Conservation (phyloP, 2,329 filamentous ascomycete species). For the Xylariaceae sp. region DNA sequence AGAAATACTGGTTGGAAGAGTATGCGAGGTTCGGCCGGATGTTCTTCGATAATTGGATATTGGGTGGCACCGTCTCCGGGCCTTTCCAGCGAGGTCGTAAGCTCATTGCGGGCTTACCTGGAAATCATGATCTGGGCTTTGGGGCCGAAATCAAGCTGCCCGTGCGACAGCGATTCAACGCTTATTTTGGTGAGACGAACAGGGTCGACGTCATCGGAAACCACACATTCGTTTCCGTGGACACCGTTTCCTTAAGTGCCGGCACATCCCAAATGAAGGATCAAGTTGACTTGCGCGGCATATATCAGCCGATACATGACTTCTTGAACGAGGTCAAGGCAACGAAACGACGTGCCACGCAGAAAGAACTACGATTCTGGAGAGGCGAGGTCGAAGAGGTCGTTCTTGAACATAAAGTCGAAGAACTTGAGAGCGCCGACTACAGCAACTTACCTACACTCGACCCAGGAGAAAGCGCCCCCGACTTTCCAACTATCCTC, state of each 20-base stretch:
- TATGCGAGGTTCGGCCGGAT: conserved; percentile 86
- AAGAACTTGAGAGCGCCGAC: conserved; percentile 61
- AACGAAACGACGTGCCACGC: conserved; percentile 71
- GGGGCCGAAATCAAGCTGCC: conserved; percentile 81
- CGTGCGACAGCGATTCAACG: conserved; percentile 82
- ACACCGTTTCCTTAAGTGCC: conserved; percentile 87
- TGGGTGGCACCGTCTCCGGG: conserved; percentile 60
- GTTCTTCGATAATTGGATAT: conserved; percentile 75
- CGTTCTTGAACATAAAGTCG: conserved; percentile 63
- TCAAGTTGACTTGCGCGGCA: conserved; percentile 59
- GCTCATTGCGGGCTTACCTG: conserved; percentile 84
- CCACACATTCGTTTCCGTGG: conserved; percentile 92
- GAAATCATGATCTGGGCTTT: conserved; percentile 95
- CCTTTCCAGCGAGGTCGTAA: conserved; percentile 72
- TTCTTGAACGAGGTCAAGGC: conserved; percentile 74
- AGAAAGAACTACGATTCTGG: conserved; percentile 71
- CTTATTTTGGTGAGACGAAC: conserved; percentile 91
- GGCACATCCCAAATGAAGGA: conserved; percentile 59
- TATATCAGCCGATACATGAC: conserved; percentile 78
- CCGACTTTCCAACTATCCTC: conserved; percentile 83
- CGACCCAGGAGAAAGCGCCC: conserved; percentile 52
- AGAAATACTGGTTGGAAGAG: conserved; percentile 85
- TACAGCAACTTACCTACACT: conserved; percentile 48
- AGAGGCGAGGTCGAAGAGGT: conserved; percentile 65
- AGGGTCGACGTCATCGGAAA: conserved; percentile 91